Conservation (phyloP, 331 rosid genomes). For the Quercus phellos region DNA sequence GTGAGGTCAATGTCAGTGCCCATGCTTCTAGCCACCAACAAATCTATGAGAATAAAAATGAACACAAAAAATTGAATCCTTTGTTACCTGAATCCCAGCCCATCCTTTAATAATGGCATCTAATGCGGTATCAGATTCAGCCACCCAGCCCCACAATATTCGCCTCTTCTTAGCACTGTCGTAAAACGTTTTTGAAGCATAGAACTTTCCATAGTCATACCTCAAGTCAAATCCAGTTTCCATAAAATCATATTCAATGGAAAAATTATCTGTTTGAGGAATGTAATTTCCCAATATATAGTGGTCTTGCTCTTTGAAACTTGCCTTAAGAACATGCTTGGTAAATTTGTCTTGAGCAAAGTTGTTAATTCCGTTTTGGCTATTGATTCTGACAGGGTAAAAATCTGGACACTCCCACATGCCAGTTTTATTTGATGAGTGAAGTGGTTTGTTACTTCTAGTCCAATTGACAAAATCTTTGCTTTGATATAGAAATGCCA, state of each 20-base stretch:
- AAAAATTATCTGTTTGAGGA: slow-evolving; percentile 13
- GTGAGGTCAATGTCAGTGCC: too few species aligned
- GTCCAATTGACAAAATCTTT: slow-evolving; percentile 34
- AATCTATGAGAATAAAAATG: not conserved
- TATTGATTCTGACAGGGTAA: slow-evolving; percentile 26
- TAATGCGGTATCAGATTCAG: slow-evolving; percentile 15
- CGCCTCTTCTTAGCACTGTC: slow-evolving; percentile 28
- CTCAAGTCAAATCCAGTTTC: slow-evolving; percentile 17
- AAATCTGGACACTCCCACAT: slow-evolving; percentile 58
- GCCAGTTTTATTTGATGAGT: slow-evolving; percentile 11
- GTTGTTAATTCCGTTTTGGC: slow-evolving; percentile 20
- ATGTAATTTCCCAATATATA: slow-evolving; percentile 33
- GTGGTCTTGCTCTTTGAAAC: slow-evolving; percentile 22
- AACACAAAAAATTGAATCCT: not conserved
- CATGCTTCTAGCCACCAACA: not conserved
- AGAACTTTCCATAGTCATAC: slow-evolving; percentile 44
- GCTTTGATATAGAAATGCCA: slow-evolving; percentile 30
- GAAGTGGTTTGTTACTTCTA: slow-evolving; percentile 20
- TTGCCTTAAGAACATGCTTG: slow-evolving; percentile 39
- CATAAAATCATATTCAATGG: slow-evolving; percentile 16
- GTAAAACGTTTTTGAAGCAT: slow-evolving; percentile 41
- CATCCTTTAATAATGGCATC: slow-evolving; percentile 32
- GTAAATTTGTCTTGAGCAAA: not conserved
- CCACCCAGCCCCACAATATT: slow-evolving; percentile 43
- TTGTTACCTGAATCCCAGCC: slow-evolving; percentile 45